phyloP scores from a whole-genome alignment of 208 protist species.

The Leishmania amazonensis region DNA sequence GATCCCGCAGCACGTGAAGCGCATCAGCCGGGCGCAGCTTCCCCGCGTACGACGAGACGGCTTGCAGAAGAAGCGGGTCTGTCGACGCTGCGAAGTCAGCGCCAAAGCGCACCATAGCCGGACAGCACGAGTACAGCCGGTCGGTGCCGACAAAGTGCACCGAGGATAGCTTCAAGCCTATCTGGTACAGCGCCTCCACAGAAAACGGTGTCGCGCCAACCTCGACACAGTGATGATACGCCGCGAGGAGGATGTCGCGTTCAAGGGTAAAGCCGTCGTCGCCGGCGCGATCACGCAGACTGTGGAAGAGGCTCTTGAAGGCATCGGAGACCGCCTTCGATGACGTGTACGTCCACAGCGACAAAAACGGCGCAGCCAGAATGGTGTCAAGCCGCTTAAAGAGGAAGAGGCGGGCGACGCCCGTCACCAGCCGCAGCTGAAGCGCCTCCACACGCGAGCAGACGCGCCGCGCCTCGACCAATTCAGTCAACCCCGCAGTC shows the following conservation, averaged over 20 bases:
- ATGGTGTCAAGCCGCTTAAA: constrained; percentile 53
- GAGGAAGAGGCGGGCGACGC: constrained; percentile 65
- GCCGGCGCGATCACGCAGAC: constrained; percentile 61
- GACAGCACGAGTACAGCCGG: constrained; percentile 64
- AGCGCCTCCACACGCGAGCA: constrained; percentile 54
- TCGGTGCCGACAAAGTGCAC: constrained; percentile 82
- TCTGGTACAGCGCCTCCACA: constrained; percentile 69
- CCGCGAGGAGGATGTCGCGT: constrained; percentile 64
- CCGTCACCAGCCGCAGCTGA: constrained; percentile 61
- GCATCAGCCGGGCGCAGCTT: constrained; percentile 71
- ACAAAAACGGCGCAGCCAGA: constrained; percentile 57
- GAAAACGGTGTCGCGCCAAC: constrained; percentile 61
- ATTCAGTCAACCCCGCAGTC: constrained; percentile 15
- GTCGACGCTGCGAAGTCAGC: constrained; percentile 69
- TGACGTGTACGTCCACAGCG: constrained; percentile 67
- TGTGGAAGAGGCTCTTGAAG: constrained; percentile 82
- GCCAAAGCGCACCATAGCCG: constrained; percentile 70
- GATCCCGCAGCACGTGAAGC: constrained; percentile 38
- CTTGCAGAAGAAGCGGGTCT: constrained; percentile 75
- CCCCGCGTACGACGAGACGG: constrained; percentile 64
- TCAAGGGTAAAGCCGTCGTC: constrained; percentile 67
- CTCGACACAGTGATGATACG: constrained; percentile 66
- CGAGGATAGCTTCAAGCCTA: constrained; percentile 74
- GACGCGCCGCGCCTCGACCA: constrained; percentile 41
- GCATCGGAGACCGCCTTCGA: constrained; percentile 75